Percentiles rank a stretch among this genome's conserved stretches.
Conservation (phyloP, 106 monocot species). For the Gastrodia elata region DNA sequence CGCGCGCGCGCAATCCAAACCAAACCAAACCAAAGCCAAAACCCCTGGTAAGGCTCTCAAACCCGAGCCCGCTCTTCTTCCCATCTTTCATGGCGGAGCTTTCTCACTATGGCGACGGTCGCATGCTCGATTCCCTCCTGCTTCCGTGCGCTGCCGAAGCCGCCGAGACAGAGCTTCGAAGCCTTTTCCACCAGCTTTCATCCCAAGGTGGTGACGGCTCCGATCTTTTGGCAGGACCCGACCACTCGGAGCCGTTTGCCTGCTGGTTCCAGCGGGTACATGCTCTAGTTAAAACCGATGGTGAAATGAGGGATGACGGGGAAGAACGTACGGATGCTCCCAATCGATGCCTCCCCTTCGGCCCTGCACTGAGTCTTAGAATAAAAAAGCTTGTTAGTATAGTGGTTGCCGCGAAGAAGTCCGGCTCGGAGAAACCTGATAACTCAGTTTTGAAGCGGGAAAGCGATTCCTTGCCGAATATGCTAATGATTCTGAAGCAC, state of each 20-base stretch:
- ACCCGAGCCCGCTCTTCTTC: background rate
- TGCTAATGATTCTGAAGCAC: conserved; percentile 3
- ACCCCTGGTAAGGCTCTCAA: background rate
- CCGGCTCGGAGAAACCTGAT: background rate
- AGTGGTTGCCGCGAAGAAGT: conserved; percentile 5
- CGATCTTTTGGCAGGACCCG: background rate
- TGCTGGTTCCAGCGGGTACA: conserved; percentile 10
- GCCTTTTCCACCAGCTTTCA: conserved; percentile 11
- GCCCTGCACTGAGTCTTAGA: conserved; percentile 16
- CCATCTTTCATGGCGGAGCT: background rate
- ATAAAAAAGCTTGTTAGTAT: conserved; percentile 4
- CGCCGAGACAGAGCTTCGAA: conserved; percentile 13
- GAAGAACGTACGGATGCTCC: background rate
- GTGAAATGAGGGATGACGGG: background rate
- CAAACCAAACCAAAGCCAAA: background rate
- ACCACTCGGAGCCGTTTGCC: conserved; percentile 4
- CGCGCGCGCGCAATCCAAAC: background rate
- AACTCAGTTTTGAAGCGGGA: background rate
- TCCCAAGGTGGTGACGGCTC: background rate
- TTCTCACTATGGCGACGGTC: background rate
- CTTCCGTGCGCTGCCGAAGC: conserved; percentile 2
- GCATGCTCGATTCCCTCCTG: background rate
- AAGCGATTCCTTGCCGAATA: background rate
- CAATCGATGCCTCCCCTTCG: conserved; percentile 8
- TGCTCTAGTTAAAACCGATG: background rate